Percentiles rank a stretch among this genome's conserved stretches.
Evolutionary conservation across 2,329 filamentous ascomycete genomes (phyloP).

Genomic region (Alternaria gaisen): DNA sequence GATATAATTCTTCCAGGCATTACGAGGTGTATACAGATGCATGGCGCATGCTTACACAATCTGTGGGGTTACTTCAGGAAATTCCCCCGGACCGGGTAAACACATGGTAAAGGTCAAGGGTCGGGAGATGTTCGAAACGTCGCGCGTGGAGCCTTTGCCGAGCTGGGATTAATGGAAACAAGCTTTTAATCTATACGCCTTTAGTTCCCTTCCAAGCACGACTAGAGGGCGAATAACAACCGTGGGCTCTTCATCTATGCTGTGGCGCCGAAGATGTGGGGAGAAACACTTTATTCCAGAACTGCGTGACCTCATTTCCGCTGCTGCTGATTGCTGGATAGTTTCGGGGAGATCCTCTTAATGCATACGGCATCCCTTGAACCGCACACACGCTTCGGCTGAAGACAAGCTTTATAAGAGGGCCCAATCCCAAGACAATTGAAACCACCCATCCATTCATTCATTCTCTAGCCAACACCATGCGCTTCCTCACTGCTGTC

Average conservation of each 20-base stretch:
- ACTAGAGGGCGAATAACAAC: background rate
- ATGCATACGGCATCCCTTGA: constrained; percentile 13
- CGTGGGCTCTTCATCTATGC: constrained; percentile 5
- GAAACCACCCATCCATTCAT: background rate
- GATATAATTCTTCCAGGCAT: background rate
- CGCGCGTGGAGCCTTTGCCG: constrained; percentile 6
- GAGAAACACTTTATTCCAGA: constrained; percentile 13
- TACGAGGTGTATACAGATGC: background rate
- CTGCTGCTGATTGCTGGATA: constrained; percentile 13
- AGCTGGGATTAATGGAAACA: constrained; percentile 18
- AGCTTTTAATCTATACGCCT: constrained; percentile 14
- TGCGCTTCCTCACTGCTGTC: constrained; percentile 36
- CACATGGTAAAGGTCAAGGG: constrained; percentile 17
- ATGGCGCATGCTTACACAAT: background rate
- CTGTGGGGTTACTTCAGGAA: constrained; percentile 4
- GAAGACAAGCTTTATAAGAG: constrained; percentile 13
- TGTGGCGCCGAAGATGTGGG: constrained; percentile 14
- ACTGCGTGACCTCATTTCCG: constrained; percentile 7
- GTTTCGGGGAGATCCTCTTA: constrained; percentile 5
- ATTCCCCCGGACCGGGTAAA: constrained; percentile 14
- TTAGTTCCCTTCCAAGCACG: background rate
- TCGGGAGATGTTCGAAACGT: constrained; percentile 9
- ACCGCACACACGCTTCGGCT: constrained; percentile 7
- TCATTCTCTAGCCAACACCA: constrained; percentile 14
- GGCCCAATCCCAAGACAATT: background rate